Evolutionary conservation across 768 basidiomycete genomes (phyloP), one percentile per base, ranked within the genome.

Genomic region (Arthromyces matolae): DNA sequence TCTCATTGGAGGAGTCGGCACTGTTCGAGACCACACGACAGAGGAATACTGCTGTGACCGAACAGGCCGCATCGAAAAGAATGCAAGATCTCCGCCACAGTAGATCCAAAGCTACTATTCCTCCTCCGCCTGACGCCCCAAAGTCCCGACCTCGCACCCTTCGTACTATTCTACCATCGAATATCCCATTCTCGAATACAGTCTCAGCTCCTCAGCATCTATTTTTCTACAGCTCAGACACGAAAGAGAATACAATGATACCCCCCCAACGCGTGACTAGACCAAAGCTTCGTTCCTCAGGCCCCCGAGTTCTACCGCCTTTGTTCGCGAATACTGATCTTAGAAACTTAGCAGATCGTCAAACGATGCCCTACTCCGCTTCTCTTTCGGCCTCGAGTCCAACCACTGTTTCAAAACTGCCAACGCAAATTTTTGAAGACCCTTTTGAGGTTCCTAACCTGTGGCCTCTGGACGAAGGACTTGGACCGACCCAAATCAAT

Each of bases 201-300:
- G 4, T 35, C 16, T 10, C 24, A n/a, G 20, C 45, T 12, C 22
- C 25, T 16, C 20, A 35, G 18, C 35, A 40, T 31, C 19, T 22
- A 19, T 8, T 12, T 27, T 12, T 41, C 16, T 42, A 45, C 13
- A 8, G 14, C 12, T 31, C 16, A 13, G n/a, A 35, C 18, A 10
- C 28, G 32, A 50, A n/a, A 22, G 34, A 28, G 40, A 33, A 27
- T 14, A 14, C 3, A 53, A 54, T 32, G 52, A 54, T 31, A 54
- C 50, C 18, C 34, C 24, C 16, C 33, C 18, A 3, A 32, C 27
- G 14, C 9, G 19, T 29, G 18, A 20, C 25, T 42, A 44, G 25
- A 18, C 27, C 24, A 29, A 45, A 39, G 24, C 33, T 40, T 24
- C 44, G 37, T 20, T 50, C 45, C 32, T 47, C 45, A 27, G 45